Conservation (phyloP, 192 early-diverging fungal species). For the Podila clonocystis region DNA sequence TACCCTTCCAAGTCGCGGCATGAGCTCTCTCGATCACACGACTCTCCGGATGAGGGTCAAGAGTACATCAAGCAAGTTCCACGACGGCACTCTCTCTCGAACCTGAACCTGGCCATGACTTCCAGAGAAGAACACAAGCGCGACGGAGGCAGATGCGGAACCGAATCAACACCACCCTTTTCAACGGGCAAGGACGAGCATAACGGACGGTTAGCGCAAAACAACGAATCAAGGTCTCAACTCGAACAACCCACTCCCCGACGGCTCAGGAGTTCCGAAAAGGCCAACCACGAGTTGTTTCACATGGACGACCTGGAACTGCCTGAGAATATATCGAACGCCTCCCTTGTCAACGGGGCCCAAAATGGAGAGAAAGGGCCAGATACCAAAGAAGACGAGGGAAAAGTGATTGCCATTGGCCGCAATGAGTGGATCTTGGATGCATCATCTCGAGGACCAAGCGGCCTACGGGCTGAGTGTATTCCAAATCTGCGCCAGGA, state of each 20-base stretch:
- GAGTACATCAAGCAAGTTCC: slow-evolving; percentile 34
- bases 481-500: slow-evolving; percentile 11
- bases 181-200: neutral
- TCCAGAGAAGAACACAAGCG: slow-evolving; percentile 40
- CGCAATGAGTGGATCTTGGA: slow-evolving; percentile 48
- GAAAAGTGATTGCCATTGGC: slow-evolving; percentile 13
- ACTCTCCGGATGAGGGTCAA: slow-evolving; percentile 35
- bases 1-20: slow-evolving; percentile 20
- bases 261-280: slow-evolving; percentile 9
- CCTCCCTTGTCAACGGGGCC: neutral
- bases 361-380: slow-evolving; percentile 10
- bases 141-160: neutral
- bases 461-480: slow-evolving; percentile 14
- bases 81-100: slow-evolving; percentile 44
- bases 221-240: neutral
- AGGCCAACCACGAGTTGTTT: slow-evolving; percentile 25
- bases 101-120: slow-evolving; percentile 40
- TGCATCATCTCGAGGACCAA: slow-evolving; percentile 10
- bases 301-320: slow-evolving; percentile 48
- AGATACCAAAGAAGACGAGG: slow-evolving; percentile 1
- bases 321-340: slow-evolving; percentile 15
- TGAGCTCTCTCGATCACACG: slow-evolving; percentile 28
- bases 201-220: neutral
- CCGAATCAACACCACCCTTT: slow-evolving; percentile 8
- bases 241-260: slow-evolving; percentile 3